Evolutionary conservation across 2,329 filamentous ascomycete species (phyloP).

Genomic region (Paecilomyces niveus): DNA sequence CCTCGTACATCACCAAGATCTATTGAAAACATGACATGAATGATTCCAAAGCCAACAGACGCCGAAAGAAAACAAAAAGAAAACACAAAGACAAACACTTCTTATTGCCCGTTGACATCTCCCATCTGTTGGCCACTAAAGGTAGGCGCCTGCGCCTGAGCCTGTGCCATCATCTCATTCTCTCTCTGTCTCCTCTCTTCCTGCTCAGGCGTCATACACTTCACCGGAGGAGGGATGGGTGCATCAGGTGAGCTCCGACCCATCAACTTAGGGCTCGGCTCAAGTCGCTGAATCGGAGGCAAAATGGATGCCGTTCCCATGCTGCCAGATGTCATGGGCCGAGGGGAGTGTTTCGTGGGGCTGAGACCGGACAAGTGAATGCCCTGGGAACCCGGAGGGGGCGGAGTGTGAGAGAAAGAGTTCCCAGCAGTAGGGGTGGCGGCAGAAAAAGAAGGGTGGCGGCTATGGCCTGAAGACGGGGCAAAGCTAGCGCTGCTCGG

Average conservation of each 20-base stretch:
- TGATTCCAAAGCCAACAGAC: not conserved
- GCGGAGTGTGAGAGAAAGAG: conserved; percentile 21
- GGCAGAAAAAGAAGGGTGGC: conserved; percentile 25
- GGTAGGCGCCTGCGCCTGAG: conserved; percentile 7
- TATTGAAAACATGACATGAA: conserved; percentile 22
- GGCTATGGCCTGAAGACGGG: conserved; percentile 22
- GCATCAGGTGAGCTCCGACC: conserved; percentile 35
- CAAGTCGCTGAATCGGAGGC: conserved; percentile 33
- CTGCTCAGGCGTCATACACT: conserved; percentile 38
- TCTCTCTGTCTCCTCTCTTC: conserved; percentile 33
- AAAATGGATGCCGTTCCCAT: conserved; percentile 29
- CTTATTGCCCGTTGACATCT: not conserved
- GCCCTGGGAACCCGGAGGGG: conserved; percentile 29
- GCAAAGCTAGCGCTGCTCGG: conserved; percentile 18
- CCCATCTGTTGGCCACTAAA: conserved; percentile 15
- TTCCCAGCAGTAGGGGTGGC: conserved; percentile 24
- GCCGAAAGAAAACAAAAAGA: not conserved
- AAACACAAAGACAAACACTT: not conserved
- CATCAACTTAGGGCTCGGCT: conserved; percentile 39
- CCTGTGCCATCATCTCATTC: conserved; percentile 22
- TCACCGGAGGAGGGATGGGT: conserved; percentile 34
- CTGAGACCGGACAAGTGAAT: conserved; percentile 38
- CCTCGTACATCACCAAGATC: conserved; percentile 24
- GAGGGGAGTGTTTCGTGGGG: conserved; percentile 39
- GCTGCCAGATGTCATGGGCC: conserved; percentile 27